A percentile compares a stretch with the other conserved stretches of the same genome.
Conservation (phyloP, 352 stramenopile genomes). For the Peronospora belbahrii region DNA sequence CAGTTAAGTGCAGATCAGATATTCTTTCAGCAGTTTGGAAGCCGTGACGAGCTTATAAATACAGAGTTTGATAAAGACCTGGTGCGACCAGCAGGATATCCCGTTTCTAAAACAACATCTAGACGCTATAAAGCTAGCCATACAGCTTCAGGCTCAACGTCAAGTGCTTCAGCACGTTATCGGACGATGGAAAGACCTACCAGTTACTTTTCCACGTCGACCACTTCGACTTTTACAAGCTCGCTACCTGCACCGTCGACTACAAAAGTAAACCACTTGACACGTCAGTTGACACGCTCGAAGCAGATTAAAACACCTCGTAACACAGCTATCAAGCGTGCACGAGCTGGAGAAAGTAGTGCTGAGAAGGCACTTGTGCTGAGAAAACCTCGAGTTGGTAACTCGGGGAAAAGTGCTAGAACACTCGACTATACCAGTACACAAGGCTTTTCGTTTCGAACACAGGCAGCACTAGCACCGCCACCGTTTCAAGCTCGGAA, state of each 20-base stretch:
- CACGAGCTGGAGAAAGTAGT: slow-evolving; percentile 37
- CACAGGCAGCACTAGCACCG: background rate
- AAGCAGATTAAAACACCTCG: slow-evolving; percentile 42
- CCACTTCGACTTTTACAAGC: slow-evolving; percentile 21
- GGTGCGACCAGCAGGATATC: slow-evolving; percentile 11
- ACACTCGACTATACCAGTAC: slow-evolving; percentile 12
- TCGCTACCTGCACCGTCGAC: slow-evolving; percentile 17
- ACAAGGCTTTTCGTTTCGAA: slow-evolving; percentile 8
- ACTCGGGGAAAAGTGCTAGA: slow-evolving; percentile 10
- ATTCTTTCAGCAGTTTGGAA: slow-evolving; percentile 63
- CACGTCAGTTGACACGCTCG: slow-evolving; percentile 38
- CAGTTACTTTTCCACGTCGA: slow-evolving; percentile 13
- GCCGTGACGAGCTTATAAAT: slow-evolving; percentile 34
- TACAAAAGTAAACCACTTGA: slow-evolving; percentile 31
- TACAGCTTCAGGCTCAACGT: background rate
- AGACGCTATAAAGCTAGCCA: slow-evolving; percentile 2
- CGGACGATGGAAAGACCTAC: slow-evolving; percentile 3
- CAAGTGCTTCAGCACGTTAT: background rate
- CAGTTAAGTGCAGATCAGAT: slow-evolving; percentile 42
- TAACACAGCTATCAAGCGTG: slow-evolving; percentile 52
- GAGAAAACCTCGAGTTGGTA: slow-evolving; percentile 50
- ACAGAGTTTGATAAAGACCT: slow-evolving; percentile 44
- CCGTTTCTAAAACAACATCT: slow-evolving; percentile 2
- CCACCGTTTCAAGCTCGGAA: slow-evolving; percentile 7
- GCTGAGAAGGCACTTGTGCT: slow-evolving; percentile 39